Evolutionary conservation across 1,284 basidiomycete genomes (phyloP).

Genomic region (Trametes hirsuta): DNA sequence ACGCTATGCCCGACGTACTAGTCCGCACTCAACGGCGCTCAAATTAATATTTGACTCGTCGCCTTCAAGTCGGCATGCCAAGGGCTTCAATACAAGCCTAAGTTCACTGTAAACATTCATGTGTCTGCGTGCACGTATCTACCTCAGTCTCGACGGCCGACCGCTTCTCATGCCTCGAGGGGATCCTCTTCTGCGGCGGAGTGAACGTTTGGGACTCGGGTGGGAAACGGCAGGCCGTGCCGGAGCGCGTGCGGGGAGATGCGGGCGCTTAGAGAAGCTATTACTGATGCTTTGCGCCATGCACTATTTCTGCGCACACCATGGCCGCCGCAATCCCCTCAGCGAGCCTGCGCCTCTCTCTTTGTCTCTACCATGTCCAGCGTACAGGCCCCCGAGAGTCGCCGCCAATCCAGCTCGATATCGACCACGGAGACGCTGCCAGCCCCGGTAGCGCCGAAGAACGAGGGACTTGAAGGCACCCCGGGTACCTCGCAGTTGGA

Average conservation of each 20-base stretch:
- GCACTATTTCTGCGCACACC: neutral
- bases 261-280: neutral
- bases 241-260: slow-evolving; percentile 5
- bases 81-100: too few relatives aligned
- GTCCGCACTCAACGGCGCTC: too few relatives aligned
- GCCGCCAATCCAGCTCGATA: neutral
- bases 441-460: neutral
- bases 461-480: neutral
- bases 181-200: too few relatives aligned
- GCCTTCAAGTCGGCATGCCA: too few relatives aligned
- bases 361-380: slow-evolving; percentile 1
- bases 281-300: neutral
- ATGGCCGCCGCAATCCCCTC: neutral
- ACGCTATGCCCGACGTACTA: too few relatives aligned
- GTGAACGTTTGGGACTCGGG: neutral
- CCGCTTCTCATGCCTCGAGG: too few relatives aligned
- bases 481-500: slow-evolving; percentile 36
- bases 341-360: neutral
- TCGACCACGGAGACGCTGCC: neutral
- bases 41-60: too few relatives aligned
- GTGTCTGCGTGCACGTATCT: too few relatives aligned
- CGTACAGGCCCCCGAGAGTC: neutral
- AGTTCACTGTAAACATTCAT: too few relatives aligned
- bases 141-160: too few relatives aligned
- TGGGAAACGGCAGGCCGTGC: slow-evolving; percentile 14